phyloP scores from a whole-genome alignment of 1,284 basidiomycete genomes.

The Marasmius tenuissimus region DNA sequence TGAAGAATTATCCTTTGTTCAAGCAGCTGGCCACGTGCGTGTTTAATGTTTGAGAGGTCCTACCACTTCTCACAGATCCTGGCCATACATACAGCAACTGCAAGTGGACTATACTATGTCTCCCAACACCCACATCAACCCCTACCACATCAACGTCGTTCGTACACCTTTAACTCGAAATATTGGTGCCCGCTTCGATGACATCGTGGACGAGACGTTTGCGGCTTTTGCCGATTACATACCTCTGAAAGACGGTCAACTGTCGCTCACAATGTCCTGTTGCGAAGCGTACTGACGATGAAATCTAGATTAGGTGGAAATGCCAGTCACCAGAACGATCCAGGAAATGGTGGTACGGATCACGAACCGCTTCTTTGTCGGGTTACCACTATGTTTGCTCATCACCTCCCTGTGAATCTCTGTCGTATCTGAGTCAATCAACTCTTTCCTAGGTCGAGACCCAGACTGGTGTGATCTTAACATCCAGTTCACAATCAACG shows the following conservation, averaged over 20 bases:
- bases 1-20: constrained; percentile 32
- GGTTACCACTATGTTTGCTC: constrained; percentile 25
- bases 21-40: background rate
- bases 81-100: too few relatives aligned
- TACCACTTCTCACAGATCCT: too few relatives aligned
- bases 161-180: constrained; percentile 7
- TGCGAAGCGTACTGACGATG: background rate
- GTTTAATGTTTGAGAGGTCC: too few relatives aligned
- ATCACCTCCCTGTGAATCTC: too few relatives aligned
- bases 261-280: background rate
- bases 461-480: constrained; percentile 32
- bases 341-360: constrained; percentile 20
- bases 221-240: background rate
- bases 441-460: too few relatives aligned
- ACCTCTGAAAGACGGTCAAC: background rate
- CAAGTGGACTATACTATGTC: constrained; percentile 32
- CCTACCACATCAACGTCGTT: constrained; percentile 8
- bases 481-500: constrained; percentile 28
- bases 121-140: background rate
- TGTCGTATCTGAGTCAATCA: too few relatives aligned
- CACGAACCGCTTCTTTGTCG: constrained; percentile 24
- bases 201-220: constrained; percentile 3
- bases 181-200: constrained; percentile 2
- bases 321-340: too few relatives aligned
- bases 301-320: constrained; percentile 21